Evolutionary conservation across 2,329 filamentous ascomycete genomes (phyloP).

Genomic region (Teratosphaeria nubilosa): DNA sequence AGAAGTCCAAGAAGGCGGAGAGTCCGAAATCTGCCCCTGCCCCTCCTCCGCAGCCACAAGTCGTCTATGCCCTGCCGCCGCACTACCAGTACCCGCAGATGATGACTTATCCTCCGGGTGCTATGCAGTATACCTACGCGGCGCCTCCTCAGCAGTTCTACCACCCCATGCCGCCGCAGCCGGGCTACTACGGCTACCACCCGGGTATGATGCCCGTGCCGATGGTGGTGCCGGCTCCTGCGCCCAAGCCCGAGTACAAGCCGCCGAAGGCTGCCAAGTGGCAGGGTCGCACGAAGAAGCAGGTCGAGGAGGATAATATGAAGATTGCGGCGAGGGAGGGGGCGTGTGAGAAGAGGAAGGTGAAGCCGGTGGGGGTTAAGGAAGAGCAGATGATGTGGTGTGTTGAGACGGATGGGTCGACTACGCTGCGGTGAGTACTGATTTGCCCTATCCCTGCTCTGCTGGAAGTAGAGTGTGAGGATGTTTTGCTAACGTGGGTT

Average conservation of each 20-base stretch:
- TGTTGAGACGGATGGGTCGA: slow-evolving; percentile 21
- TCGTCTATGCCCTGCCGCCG: slow-evolving; percentile 6
- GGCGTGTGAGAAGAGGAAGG: slow-evolving; percentile 24
- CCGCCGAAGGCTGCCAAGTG: slow-evolving; percentile 16
- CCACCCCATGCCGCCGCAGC: slow-evolving; percentile 1
- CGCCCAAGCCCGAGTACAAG: not conserved
- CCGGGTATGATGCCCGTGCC: not conserved
- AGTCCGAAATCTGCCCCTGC: slow-evolving; percentile 3
- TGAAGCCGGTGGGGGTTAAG: slow-evolving; percentile 22
- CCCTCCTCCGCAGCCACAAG: not conserved
- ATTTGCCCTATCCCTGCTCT: not conserved
- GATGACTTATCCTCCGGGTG: slow-evolving; percentile 1
- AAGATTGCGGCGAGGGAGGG: slow-evolving; percentile 26
- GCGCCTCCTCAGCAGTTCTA: not conserved
- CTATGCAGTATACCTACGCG: slow-evolving; percentile 2
- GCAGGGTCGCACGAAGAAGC: slow-evolving; percentile 27
- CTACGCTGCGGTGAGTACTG: slow-evolving; percentile 21
- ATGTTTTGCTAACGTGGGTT: not conserved
- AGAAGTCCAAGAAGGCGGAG: slow-evolving; percentile 2
- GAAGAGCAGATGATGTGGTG: slow-evolving; percentile 29
- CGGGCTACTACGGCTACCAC: slow-evolving; percentile 1
- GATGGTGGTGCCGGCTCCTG: slow-evolving; percentile 4
- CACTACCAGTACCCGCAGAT: slow-evolving; percentile 2
- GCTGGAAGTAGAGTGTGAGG: not conserved
- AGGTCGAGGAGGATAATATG: slow-evolving; percentile 30